Conservation (phyloP, 2,329 filamentous ascomycete species). For the Aspergillus sp. region DNA sequence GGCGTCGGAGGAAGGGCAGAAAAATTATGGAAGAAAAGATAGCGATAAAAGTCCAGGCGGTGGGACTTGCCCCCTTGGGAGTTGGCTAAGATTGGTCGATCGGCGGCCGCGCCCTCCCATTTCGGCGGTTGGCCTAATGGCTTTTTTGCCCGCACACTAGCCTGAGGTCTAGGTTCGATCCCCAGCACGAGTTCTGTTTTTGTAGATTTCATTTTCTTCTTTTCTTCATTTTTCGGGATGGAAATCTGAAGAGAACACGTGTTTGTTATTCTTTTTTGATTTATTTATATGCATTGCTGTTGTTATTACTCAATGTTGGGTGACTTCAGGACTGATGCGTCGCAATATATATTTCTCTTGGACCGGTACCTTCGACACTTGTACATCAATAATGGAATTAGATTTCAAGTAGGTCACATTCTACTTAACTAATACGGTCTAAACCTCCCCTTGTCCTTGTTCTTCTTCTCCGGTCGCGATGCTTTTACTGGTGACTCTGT, state of each 20-base stretch:
- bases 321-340: not conserved
- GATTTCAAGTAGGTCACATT: not conserved
- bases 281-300: no score
- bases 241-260: no score
- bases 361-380: not conserved
- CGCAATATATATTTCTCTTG: not conserved
- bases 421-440: constrained; percentile 30
- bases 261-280: no score
- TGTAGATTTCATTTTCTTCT: not conserved
- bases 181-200: constrained; percentile 20
- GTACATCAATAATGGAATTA: no score
- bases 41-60: constrained; percentile 12
- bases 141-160: no score
- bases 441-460: constrained; percentile 34
- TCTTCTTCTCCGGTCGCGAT: constrained; percentile 29
- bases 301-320: no score
- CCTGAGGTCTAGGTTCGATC: constrained; percentile 17
- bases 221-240: not conserved
- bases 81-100: no score
- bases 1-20: not conserved
- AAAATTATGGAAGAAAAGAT: not conserved
- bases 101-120: no score
- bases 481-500: constrained; percentile 18
- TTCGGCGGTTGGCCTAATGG: no score
- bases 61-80: not conserved